Evolutionary conservation across 441 rosid species (phyloP), one percentile per base, ranked within the genome.

Genomic region (Populus hybrid): DNA sequence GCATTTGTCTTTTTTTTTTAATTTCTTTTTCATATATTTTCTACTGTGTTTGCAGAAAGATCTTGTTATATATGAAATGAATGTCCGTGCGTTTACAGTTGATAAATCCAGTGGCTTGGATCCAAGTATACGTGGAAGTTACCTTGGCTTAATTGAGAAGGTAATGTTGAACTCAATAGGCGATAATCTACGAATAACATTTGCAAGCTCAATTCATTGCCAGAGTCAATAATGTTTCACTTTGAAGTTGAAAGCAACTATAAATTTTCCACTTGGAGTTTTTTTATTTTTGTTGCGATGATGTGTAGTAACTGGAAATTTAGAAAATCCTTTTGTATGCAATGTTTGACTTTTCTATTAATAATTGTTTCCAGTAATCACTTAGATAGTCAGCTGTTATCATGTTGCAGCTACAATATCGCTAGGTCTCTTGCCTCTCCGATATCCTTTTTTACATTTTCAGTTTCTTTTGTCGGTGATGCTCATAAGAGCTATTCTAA

Each of bases 11-110:
- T 28, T 57, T 36, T 40, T 72, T 70, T 5, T 30, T 75, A 26
- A 26, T 50, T 30, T 30, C n/a, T 69, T 46, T 70, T 72, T 72
- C 69, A 57, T 77, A 68, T 67, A 66, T 67, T 68, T 80, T 34
- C 20, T 71, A 34, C 46, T 82, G 38, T 69, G 73, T 78, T 84
- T 87, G 87, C 94, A 92, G 99, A 87, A 88, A 84, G 97, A 95
- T 85, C 97, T 95, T 85, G 93, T 92, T 78, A 84, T 93, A 77
- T 95, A 95, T 85, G 98, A 95, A 87, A 95, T 90, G 95, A 95
- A 91, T 85, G 95, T 95, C 63, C 97, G 98, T 72, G 98, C 97
- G 87, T 94, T 92, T 87, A 92, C 97, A 73, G 89, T 85, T 82
- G 97, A 94, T 80, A 87, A 94, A 79, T 92, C 98, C 82, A 95